Evolutionary conservation across 495 filamentous ascomycete genomes (phyloP).

Genomic region (Aspergillus nidulans): DNA sequence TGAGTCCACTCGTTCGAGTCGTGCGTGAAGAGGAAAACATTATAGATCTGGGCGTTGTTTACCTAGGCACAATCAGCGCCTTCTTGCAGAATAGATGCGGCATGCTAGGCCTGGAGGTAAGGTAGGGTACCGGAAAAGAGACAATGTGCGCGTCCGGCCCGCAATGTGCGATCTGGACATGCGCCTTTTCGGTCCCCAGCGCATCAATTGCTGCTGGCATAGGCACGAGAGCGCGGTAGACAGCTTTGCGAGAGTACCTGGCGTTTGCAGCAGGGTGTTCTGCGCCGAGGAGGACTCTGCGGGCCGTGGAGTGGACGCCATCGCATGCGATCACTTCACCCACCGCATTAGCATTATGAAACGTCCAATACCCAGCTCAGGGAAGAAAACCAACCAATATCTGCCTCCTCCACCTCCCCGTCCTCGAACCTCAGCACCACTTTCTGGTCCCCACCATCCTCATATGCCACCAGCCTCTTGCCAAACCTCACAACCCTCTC

Average conservation of each 20-base stretch:
- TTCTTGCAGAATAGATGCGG: too few species aligned
- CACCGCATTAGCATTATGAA: not conserved
- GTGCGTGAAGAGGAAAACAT: slow-evolving; percentile 14
- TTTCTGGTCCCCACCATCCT: too few species aligned
- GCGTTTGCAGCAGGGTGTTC: slow-evolving; percentile 33
- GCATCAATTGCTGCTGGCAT: slow-evolving; percentile 35
- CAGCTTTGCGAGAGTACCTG: slow-evolving; percentile 44
- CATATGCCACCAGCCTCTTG: too few species aligned
- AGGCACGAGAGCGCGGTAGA: slow-evolving; percentile 48
- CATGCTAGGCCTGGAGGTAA: too few species aligned
- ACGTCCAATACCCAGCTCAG: too few species aligned
- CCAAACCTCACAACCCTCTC: too few species aligned
- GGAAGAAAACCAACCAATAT: too few species aligned
- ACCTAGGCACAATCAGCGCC: not conserved
- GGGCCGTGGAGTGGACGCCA: slow-evolving; percentile 49
- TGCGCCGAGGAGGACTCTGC: slow-evolving; percentile 37
- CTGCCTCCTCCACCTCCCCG: too few species aligned
- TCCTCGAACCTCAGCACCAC: too few species aligned
- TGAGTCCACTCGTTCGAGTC: slow-evolving; percentile 16
- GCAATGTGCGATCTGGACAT: slow-evolving; percentile 3
- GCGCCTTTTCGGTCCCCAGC: slow-evolving; percentile 26
- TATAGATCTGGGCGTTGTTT: slow-evolving; percentile 19
- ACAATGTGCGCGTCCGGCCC: slow-evolving; percentile 19
- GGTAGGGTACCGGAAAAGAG: slow-evolving; percentile 17
- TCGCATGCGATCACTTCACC: slow-evolving; percentile 45